These are phyloP conservation scores for Pleurotus eryngii DNA, from an alignment of 768 basidiomycete genomes.

Conservation along the genomic window DNA sequence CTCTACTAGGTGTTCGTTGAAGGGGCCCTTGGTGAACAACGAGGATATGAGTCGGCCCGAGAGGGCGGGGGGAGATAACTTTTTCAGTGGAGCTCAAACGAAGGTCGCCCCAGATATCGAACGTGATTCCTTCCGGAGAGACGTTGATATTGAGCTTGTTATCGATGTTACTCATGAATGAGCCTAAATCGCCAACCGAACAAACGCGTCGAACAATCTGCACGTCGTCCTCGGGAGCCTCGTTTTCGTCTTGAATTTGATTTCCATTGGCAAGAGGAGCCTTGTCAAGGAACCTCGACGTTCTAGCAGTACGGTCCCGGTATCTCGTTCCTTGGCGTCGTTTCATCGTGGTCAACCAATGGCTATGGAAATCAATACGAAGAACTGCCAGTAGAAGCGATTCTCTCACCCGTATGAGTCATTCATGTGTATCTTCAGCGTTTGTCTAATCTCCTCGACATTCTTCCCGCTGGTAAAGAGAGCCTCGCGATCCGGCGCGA, in stretches of 20 bases:
- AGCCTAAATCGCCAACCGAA: slow-evolving; percentile 22
- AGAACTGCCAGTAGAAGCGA: neutral
- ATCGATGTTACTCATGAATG: slow-evolving; percentile 14
- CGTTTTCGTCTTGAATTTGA: slow-evolving; percentile 8
- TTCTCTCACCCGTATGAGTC: slow-evolving; percentile 17
- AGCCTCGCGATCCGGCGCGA: slow-evolving; percentile 33
- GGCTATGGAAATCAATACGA: slow-evolving; percentile 16
- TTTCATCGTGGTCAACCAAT: slow-evolving; percentile 29
- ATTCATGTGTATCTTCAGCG: slow-evolving; percentile 25
- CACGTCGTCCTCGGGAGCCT: slow-evolving; percentile 9
- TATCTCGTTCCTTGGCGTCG: slow-evolving; percentile 19
- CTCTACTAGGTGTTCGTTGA: slow-evolving; percentile 2
- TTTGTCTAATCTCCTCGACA: slow-evolving; percentile 26
- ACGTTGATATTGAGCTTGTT: slow-evolving; percentile 9
- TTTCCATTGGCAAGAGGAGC: neutral
- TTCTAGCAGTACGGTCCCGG: slow-evolving; percentile 21
- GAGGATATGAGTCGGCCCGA: slow-evolving; percentile 35
- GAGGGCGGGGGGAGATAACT: slow-evolving; percentile 32
- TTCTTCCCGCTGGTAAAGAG: slow-evolving; percentile 21
- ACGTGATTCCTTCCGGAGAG: slow-evolving; percentile 8
- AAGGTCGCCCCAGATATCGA: slow-evolving; percentile 22
- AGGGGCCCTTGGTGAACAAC: slow-evolving; percentile 15
- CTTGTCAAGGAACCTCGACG: slow-evolving; percentile 20
- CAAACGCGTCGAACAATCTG: slow-evolving; percentile 21
- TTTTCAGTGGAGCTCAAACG: slow-evolving; percentile 24